Percentiles rank a stretch among this genome's conserved stretches.
Evolutionary conservation across 805 yeast species (phyloP).

Genomic region (Zygotorulaspora florentina): DNA sequence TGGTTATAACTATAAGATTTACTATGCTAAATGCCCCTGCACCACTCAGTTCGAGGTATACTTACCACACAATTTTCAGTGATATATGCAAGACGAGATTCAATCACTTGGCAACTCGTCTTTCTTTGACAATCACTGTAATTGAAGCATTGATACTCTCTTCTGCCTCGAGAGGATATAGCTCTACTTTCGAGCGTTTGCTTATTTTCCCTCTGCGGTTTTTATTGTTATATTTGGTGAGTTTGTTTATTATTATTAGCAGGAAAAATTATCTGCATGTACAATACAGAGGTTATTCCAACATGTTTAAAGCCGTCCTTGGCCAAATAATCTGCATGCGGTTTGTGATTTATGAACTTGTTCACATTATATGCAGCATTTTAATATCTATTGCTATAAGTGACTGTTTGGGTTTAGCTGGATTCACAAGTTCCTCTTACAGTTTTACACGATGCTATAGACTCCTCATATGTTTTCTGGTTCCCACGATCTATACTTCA

Average conservation of each 20-base stretch:
- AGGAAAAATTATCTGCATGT: slow-evolving; percentile 42
- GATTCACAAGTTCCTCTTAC: slow-evolving; percentile 6
- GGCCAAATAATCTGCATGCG: slow-evolving; percentile 34
- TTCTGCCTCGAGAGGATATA: slow-evolving; percentile 17
- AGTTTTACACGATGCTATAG: slow-evolving; percentile 20
- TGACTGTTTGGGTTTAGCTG: slow-evolving; percentile 18
- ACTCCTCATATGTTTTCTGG: slow-evolving; percentile 34
- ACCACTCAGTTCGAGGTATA: slow-evolving; percentile 26
- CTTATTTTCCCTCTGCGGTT: slow-evolving; percentile 30
- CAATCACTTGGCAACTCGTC: slow-evolving; percentile 37
- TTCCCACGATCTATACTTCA: slow-evolving; percentile 44
- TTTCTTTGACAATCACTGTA: slow-evolving; percentile 33
- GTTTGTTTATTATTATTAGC: slow-evolving; percentile 36
- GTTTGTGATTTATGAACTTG: slow-evolving; percentile 23
- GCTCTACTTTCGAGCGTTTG: slow-evolving; percentile 24
- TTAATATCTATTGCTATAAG: slow-evolving; percentile 23
- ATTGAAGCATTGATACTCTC: slow-evolving; percentile 26
- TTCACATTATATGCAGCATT: slow-evolving; percentile 22
- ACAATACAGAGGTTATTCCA: slow-evolving; percentile 30
- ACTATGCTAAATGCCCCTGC: slow-evolving; percentile 15
- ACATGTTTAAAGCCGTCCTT: slow-evolving; percentile 18
- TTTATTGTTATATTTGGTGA: slow-evolving; percentile 27
- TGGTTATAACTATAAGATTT: neutral
- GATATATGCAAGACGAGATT: slow-evolving; percentile 41
- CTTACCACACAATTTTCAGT: slow-evolving; percentile 39